phyloP scores from a whole-genome alignment of 1,284 basidiomycete species.

The Cutaneotrichosporon mucoides region DNA sequence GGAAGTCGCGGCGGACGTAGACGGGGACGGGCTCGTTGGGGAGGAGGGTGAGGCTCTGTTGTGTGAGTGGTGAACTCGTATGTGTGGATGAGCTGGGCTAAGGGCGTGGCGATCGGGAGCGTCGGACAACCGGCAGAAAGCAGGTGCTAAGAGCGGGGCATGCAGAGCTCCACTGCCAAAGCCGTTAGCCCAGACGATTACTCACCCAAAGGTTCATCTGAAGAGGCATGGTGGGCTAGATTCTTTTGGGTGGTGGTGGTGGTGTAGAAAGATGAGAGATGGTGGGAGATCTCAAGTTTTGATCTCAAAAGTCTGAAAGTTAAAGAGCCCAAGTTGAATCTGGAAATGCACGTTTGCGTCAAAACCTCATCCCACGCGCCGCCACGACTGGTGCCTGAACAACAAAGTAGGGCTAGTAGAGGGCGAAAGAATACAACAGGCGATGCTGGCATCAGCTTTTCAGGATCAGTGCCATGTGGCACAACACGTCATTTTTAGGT shows the following conservation, averaged over 20 bases:
- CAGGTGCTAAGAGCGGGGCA: constrained; percentile 7
- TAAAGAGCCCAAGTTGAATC: too few relatives aligned
- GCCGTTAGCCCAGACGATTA: constrained; percentile 26
- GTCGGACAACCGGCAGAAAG: constrained; percentile 1
- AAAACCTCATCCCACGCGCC: too few relatives aligned
- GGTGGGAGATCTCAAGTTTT: not conserved
- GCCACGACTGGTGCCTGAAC: not conserved
- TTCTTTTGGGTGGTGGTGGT: constrained; percentile 16
- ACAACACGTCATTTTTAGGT: not conserved
- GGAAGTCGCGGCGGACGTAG: constrained; percentile 65
- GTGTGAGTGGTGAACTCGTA: too few relatives aligned
- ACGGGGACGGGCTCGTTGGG: constrained; percentile 57
- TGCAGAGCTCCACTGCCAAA: constrained; percentile 44
- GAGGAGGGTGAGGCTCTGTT: constrained; percentile 33
- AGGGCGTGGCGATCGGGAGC: not conserved
- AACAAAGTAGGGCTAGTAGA: too few relatives aligned
- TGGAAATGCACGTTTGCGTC: not conserved
- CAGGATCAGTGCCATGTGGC: constrained; percentile 1
- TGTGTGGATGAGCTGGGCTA: not conserved
- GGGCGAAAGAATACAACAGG: not conserved
- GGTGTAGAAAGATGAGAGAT: not conserved
- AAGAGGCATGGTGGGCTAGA: constrained; percentile 35
- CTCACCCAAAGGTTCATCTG: constrained; percentile 46
- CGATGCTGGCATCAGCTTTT: constrained; percentile 10
- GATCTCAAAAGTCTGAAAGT: too few relatives aligned